A percentile compares a stretch with the other conserved stretches of the same genome.
phyloP scores from a whole-genome alignment of 768 basidiomycete species.

The Tephrocybe sp. region DNA sequence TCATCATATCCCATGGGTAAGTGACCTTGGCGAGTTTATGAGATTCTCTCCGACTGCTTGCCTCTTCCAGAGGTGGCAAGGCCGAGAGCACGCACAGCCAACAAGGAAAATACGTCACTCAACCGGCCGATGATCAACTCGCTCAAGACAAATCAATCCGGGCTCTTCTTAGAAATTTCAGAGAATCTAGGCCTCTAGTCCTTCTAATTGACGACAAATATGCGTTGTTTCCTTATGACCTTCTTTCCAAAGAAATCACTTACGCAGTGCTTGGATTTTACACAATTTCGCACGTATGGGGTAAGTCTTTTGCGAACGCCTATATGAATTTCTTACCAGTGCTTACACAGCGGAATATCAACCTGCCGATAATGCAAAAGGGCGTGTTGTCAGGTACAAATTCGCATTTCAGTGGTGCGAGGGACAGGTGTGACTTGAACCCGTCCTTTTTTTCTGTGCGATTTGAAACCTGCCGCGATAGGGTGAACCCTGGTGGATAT shows the following conservation, averaged over 20 bases:
- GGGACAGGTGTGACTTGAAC: conserved; percentile 45
- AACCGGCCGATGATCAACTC: conserved; percentile 62
- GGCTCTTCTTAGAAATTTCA: conserved; percentile 61
- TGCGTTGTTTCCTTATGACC: conserved; percentile 68
- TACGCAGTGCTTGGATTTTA: conserved; percentile 70
- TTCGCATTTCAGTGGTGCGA: conserved; percentile 87
- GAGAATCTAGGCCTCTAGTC: conserved; percentile 56
- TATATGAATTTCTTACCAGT: neutral
- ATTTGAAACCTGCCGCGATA: conserved; percentile 10
- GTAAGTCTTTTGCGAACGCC: conserved; percentile 38
- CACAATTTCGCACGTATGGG: conserved; percentile 69
- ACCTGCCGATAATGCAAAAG: conserved; percentile 41
- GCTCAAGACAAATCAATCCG: conserved; percentile 70
- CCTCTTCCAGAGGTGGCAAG: conserved; percentile 53
- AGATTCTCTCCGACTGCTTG: neutral
- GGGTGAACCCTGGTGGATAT: conserved; percentile 50
- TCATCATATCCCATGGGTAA: conserved; percentile 86
- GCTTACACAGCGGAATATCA: conserved; percentile 60
- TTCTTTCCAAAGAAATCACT: conserved; percentile 43
- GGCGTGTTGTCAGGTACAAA: conserved; percentile 73
- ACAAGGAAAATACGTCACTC: conserved; percentile 37
- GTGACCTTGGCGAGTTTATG: conserved; percentile 18
- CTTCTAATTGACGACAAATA: conserved; percentile 79
- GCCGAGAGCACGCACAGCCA: conserved; percentile 53
- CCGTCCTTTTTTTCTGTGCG: neutral